These are phyloP conservation scores for Aspergillus sparsus DNA, from an alignment of 495 filamentous ascomycete species.

Conservation along the genomic window DNA sequence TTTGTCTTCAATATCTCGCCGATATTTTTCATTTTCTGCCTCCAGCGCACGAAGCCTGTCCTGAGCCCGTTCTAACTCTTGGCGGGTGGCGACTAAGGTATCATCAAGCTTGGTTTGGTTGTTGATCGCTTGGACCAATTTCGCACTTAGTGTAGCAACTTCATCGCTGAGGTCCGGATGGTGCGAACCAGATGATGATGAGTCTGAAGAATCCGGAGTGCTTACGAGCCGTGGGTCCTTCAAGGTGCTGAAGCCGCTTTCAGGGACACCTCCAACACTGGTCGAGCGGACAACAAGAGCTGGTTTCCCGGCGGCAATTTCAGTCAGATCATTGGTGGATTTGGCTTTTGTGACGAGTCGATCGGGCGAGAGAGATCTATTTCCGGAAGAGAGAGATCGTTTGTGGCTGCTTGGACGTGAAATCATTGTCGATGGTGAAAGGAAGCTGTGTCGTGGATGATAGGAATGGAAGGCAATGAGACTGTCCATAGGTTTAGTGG, in stretches of 20 bases:
- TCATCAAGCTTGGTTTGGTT: constrained; percentile 94
- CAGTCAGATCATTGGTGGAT: constrained; percentile 44
- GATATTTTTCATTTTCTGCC: constrained; percentile 64
- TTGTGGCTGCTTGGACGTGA: constrained; percentile 43
- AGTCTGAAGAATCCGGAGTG: constrained; percentile 38
- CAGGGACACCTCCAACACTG: constrained; percentile 34
- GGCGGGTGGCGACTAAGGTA: constrained; percentile 73
- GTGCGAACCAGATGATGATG: constrained; percentile 45
- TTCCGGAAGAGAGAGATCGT: constrained; percentile 46
- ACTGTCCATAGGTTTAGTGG: constrained; percentile 27
- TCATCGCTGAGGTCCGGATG: constrained; percentile 85
- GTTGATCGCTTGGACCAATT: constrained; percentile 96
- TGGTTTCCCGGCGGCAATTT: constrained; percentile 30
- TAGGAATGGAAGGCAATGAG: constrained; percentile 50
- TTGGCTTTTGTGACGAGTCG: constrained; percentile 45
- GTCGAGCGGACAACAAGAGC: constrained; percentile 27
- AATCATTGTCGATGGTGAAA: constrained; percentile 48
- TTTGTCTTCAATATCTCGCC: constrained; percentile 68
- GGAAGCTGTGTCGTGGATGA: constrained; percentile 40
- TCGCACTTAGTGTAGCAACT: constrained; percentile 87
- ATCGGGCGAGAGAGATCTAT: constrained; percentile 43
- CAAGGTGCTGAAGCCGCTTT: constrained; percentile 51
- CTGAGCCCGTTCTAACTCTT: constrained; percentile 77
- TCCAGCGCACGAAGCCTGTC: constrained; percentile 70
- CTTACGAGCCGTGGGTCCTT: constrained; percentile 50